Conservation (phyloP, 1,284 basidiomycete genomes). For the Pseudozyma sp. region DNA sequence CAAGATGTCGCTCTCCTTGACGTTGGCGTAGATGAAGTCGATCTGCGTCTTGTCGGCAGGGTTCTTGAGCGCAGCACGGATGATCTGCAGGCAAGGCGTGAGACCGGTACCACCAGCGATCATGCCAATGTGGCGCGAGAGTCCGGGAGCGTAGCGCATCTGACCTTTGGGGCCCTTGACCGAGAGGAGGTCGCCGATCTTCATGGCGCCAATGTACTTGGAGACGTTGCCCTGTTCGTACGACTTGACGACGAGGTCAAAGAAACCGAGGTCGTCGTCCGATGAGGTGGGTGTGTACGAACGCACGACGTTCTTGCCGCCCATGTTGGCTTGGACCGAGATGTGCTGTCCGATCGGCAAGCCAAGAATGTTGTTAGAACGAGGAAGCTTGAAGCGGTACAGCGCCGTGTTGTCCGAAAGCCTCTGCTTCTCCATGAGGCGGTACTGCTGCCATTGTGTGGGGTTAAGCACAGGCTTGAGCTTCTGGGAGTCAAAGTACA, state of each 20-base stretch:
- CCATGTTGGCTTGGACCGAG: slow-evolving; percentile 86
- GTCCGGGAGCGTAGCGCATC: slow-evolving; percentile 71
- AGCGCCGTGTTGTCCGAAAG: slow-evolving; percentile 95
- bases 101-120: slow-evolving; percentile 94
- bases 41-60: slow-evolving; percentile 83
- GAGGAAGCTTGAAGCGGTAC: slow-evolving; percentile 89
- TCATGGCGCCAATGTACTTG: slow-evolving; percentile 80
- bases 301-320: slow-evolving; percentile 87
- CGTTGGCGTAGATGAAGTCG: slow-evolving; percentile 97
- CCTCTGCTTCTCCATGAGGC: slow-evolving; percentile 81
- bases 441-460: slow-evolving; percentile 82
- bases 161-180: slow-evolving; percentile 96
- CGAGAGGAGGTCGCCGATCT: slow-evolving; percentile 76
- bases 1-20: slow-evolving; percentile 73
- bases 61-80: slow-evolving; percentile 88
- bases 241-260: slow-evolving; percentile 96
- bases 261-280: slow-evolving; percentile 90
- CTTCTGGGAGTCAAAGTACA: slow-evolving; percentile 58
- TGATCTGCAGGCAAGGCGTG: slow-evolving; percentile 86
- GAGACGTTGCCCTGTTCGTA: slow-evolving; percentile 98
- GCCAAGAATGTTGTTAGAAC: slow-evolving; percentile 80
- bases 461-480: slow-evolving; percentile 78
- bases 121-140: slow-evolving; percentile 81
- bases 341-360: slow-evolving; percentile 98
- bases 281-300: slow-evolving; percentile 95